These are phyloP conservation scores for Voacanga thouarsii DNA, from an alignment of 257 asterid species.

Conservation along the genomic window DNA sequence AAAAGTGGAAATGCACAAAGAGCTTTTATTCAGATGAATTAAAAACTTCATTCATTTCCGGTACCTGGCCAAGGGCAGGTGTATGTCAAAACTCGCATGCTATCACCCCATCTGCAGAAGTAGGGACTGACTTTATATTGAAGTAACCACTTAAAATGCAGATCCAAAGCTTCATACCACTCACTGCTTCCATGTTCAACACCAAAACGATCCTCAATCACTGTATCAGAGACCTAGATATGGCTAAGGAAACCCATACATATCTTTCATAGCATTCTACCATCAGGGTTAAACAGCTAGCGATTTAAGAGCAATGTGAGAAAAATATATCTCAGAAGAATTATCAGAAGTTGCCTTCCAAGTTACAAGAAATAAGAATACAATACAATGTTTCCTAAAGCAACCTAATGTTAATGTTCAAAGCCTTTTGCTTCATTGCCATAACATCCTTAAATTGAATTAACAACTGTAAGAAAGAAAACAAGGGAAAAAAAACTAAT, in stretches of 20 bases:
- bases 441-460: background rate
- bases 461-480: background rate
- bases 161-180: slow-evolving; percentile 91
- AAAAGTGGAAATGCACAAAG: slow-evolving; percentile 4
- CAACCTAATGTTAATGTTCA: background rate
- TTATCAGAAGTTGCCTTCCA: background rate
- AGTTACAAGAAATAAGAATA: background rate
- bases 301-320: background rate
- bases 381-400: background rate
- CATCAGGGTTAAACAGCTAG: background rate
- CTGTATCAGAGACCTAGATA: slow-evolving; percentile 87
- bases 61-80: slow-evolving; percentile 99
- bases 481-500: background rate
- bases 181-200: slow-evolving; percentile 90
- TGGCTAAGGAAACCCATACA: slow-evolving; percentile 42
- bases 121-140: slow-evolving; percentile 93
- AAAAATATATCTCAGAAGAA: background rate
- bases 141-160: slow-evolving; percentile 92
- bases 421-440: background rate
- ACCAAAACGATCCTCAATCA: slow-evolving; percentile 95
- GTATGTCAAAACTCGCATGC: slow-evolving; percentile 94
- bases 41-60: slow-evolving; percentile 8
- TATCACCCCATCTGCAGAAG: slow-evolving; percentile 98
- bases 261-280: slow-evolving; percentile 7
- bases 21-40: slow-evolving; percentile 1